Conservation (phyloP, 352 stramenopile genomes). For the Phytophthora pinifolia region DNA sequence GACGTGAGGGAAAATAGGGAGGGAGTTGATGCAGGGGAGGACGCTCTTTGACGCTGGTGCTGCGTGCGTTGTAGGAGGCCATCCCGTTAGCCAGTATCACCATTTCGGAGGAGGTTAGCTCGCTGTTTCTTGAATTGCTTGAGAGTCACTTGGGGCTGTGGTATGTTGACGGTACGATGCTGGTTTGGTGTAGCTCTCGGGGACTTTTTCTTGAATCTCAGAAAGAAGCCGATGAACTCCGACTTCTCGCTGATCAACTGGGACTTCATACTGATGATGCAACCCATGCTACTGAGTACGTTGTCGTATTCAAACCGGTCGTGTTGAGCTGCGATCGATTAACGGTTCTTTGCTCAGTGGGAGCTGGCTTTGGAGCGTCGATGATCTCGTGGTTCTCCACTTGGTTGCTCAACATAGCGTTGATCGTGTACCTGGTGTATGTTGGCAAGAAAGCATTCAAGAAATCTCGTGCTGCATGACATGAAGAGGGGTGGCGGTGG, state of each 20-base stretch:
- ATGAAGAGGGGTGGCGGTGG: constrained; percentile 69
- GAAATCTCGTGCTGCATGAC: constrained; percentile 78
- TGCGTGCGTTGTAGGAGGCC: constrained; percentile 42
- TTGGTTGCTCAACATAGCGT: constrained; percentile 65
- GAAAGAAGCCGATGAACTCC: constrained; percentile 35
- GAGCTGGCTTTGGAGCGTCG: constrained; percentile 63
- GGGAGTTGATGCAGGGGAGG: background rate
- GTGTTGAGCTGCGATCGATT: background rate
- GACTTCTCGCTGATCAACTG: constrained; percentile 90
- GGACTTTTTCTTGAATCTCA: constrained; percentile 35
- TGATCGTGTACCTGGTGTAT: constrained; percentile 83
- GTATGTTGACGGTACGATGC: background rate
- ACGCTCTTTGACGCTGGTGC: background rate
- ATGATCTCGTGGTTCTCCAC: constrained; percentile 89
- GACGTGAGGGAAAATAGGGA: constrained; percentile 41
- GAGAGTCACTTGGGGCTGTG: background rate
- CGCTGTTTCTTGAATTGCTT: background rate
- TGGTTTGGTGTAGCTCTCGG: constrained; percentile 24
- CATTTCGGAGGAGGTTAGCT: constrained; percentile 74
- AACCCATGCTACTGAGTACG: constrained; percentile 75
- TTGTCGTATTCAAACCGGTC: background rate
- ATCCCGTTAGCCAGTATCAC: constrained; percentile 92
- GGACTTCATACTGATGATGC: constrained; percentile 94
- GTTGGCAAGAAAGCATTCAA: constrained; percentile 74
- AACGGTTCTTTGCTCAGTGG: constrained; percentile 28